Evolutionary conservation across 208 protist species (phyloP), one percentile per base, ranked within the genome.

Genomic region (Plasmodiophora brassicae): DNA sequence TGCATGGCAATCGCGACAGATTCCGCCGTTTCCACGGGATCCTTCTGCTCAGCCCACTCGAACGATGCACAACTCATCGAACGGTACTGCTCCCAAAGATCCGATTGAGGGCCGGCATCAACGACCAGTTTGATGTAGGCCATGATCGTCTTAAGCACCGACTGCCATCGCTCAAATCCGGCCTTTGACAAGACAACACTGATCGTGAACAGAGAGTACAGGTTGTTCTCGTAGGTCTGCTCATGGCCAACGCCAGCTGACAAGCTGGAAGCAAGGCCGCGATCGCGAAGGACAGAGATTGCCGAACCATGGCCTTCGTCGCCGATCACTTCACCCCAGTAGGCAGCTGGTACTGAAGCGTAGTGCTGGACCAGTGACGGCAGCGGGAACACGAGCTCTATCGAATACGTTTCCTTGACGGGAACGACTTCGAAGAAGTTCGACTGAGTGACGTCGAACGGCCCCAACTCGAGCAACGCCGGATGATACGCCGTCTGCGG

Each of bases 161-260:
- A n/a, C 5, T 38, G 5, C 65, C 65, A 78, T 5, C 5, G 32
- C 10, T 5, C 5, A 78, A 36, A 32, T 14, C 65, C 65, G 10
- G 20, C 10, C 41, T 78, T 78, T 5, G 65, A 44, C 5, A 78
- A 38, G 20, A 38, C 41, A 5, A 78, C n/a, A n/a, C 41, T 8
- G 41, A 78, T 78, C 32, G 65, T 78, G 41, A 78, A 78, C 20
- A 78, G n/a, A 38, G 41, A 78, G n/a, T 44, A 78, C 32, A 78
- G 65, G n/a, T n/a, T 36, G 41, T 78, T 78, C n/a, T 78, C 32
- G 65, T 78, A 78, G n/a, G 65, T 78, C n/a, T 78, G 65, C n/a
- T 78, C 65, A 38, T 78, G 65, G 41, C 14, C 5, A 78, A 78
- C 32, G 20, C 65, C 65, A 38, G 65, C 65, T 32, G 32, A 14